Conservation (phyloP, 805 yeast genomes). For the Yarrowia keelungensis region DNA sequence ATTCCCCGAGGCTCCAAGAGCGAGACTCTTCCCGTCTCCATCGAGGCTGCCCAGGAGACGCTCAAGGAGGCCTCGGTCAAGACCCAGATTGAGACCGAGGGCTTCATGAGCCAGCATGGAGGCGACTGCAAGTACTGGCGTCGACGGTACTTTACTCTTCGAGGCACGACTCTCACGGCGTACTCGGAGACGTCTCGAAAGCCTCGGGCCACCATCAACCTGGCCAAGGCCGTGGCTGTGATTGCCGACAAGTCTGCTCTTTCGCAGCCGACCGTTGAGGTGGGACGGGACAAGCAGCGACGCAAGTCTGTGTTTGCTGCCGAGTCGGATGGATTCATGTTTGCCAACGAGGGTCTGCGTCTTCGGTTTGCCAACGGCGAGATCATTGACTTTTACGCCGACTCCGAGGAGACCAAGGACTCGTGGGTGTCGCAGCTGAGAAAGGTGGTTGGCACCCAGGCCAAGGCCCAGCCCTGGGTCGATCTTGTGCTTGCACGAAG, state of each 20-base stretch:
- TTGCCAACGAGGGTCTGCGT: constrained; percentile 71
- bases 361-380: constrained; percentile 81
- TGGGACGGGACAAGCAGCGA: constrained; percentile 41
- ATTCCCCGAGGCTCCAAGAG: constrained; percentile 61
- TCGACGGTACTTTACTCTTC: constrained; percentile 74
- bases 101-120: constrained; percentile 85
- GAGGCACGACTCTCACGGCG: constrained; percentile 75
- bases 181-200: constrained; percentile 73
- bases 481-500: constrained; percentile 40
- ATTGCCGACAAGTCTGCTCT: constrained; percentile 44
- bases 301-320: constrained; percentile 59
- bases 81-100: constrained; percentile 56
- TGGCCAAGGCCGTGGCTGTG: constrained; percentile 68
- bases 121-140: constrained; percentile 84
- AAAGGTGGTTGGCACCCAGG: constrained; percentile 23
- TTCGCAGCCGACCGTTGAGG: constrained; percentile 47
- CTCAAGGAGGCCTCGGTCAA: constrained; percentile 41
- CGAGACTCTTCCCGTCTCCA: constrained; percentile 58
- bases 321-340: constrained; percentile 43
- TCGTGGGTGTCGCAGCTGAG: constrained; percentile 71
- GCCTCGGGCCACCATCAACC: constrained; percentile 70
- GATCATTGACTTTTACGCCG: constrained; percentile 84
- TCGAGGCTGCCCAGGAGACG: constrained; percentile 54
- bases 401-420: constrained; percentile 62
- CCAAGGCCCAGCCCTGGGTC: constrained; percentile 42